Evolutionary conservation across 768 basidiomycete species (phyloP), one percentile per base, ranked within the genome.

Genomic region (Russula virescens): DNA sequence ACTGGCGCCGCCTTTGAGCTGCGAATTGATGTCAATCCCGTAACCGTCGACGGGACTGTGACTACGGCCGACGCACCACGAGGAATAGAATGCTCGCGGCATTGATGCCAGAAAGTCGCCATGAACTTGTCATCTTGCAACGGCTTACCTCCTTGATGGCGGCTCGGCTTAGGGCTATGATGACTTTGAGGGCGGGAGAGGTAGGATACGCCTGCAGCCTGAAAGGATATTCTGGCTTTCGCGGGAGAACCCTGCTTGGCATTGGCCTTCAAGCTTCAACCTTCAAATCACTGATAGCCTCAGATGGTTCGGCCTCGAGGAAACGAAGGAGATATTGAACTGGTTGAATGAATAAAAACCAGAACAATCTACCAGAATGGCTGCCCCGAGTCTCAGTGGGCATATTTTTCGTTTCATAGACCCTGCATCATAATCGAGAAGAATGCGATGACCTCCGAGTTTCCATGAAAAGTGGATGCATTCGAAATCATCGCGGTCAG

Each of bases 61-160:
- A 19, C 16, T 19, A 54, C 18, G 16, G 26, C 6, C 25, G 38
- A 38, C 61, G 61, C 21, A 98, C 91, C 94, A 98, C 97, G 46
- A 99, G 84, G n/a, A 98, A 95, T 66, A 98, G 77, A 77, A 97
- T 96, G 74, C 95, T 95, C 78, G 95, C 97, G 75, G 98, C 94
- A 77, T 96, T 95, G 79, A 98, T 90, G 56, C 87, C 85, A 70
- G 87, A 89, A 43, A 89, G 87, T 67, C n/a, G 81, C 91, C 34
- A 99, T 83, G 1, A 88, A 88, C 78, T 93, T 94, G 62, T 85
- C 83, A 74, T 99, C 93, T 19, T 83, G 72, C 23, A 98, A 81
- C 50, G 98, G 87, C 80, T 94, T 94, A 55, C 97, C 96, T 97
- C 72, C 31, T 4, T 31, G 8, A 26, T 10, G 23, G 66, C 51